Conservation (phyloP, 768 basidiomycete genomes). For the Sporobolomyces pararoseus region DNA sequence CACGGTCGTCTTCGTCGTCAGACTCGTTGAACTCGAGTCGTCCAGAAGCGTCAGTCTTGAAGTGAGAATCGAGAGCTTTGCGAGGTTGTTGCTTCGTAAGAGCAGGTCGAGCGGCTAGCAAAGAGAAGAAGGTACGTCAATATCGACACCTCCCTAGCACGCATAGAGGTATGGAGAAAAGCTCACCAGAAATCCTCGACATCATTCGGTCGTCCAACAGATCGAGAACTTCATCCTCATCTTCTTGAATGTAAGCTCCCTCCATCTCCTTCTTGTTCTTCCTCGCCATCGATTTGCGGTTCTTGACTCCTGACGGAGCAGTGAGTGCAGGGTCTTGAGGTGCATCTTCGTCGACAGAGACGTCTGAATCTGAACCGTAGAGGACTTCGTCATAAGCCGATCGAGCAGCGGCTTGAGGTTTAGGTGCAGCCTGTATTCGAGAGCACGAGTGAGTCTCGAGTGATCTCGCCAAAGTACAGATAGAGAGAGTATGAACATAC, state of each 20-base stretch:
- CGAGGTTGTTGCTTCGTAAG: not conserved
- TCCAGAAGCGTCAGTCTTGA: slow-evolving; percentile 65
- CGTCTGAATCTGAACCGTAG: slow-evolving; percentile 92
- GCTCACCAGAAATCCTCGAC: slow-evolving; percentile 50
- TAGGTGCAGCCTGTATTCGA: slow-evolving; percentile 51
- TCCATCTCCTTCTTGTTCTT: slow-evolving; percentile 50
- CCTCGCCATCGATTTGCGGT: slow-evolving; percentile 54
- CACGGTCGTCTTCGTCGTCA: slow-evolving; percentile 55
- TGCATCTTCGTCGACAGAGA: slow-evolving; percentile 51
- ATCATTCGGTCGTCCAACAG: slow-evolving; percentile 66
- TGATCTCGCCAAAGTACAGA: not conserved
- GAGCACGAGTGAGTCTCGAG: not conserved
- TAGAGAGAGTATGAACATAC: slow-evolving; percentile 13
- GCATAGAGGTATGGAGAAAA: not conserved
- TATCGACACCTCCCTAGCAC: too few species aligned
- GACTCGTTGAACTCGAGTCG: slow-evolving; percentile 44
- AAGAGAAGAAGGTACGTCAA: too few species aligned
- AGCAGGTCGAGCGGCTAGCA: slow-evolving; percentile 33
- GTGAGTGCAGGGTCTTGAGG: slow-evolving; percentile 9
- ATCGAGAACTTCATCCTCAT: slow-evolving; percentile 93
- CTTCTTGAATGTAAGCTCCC: slow-evolving; percentile 69
- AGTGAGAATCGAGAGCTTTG: slow-evolving; percentile 52
- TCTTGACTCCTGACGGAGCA: slow-evolving; percentile 52
- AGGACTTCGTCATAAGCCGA: slow-evolving; percentile 96
- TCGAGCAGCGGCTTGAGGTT: slow-evolving; percentile 59